Conservation (phyloP, 2,329 filamentous ascomycete species). For the Fusarium sp. region DNA sequence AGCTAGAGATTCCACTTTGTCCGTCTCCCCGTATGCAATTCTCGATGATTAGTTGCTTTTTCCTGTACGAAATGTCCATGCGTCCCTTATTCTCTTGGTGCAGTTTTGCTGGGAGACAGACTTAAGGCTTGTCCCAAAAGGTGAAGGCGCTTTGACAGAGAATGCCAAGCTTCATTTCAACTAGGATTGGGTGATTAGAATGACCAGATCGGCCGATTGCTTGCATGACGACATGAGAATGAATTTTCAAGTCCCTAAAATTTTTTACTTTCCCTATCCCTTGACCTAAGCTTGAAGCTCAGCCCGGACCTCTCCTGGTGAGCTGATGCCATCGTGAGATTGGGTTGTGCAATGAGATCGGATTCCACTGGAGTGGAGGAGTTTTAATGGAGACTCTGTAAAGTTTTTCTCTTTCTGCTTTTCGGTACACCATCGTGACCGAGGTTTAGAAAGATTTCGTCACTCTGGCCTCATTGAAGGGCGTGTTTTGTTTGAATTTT, state of each 20-base stretch:
- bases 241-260: constrained; percentile 6
- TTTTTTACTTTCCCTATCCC: constrained; percentile 8
- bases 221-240: constrained; percentile 34
- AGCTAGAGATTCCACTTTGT: background rate
- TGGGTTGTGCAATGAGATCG: constrained; percentile 41
- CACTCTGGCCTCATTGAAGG: background rate
- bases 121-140: constrained; percentile 29
- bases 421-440: constrained; percentile 8
- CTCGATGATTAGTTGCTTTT: constrained; percentile 12
- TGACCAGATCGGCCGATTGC: constrained; percentile 42
- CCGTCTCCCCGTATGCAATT: constrained; percentile 20
- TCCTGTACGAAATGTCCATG: constrained; percentile 1
- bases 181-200: constrained; percentile 16
- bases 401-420: background rate
- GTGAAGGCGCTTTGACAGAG: constrained; percentile 26
- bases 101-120: background rate
- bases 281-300: constrained; percentile 17
- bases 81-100: background rate
- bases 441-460: constrained; percentile 8
- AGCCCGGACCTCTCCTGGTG: constrained; percentile 16
- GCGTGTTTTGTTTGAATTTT: background rate
- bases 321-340: constrained; percentile 45
- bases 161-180: constrained; percentile 42
- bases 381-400: background rate
- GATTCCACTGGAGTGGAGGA: constrained; percentile 34